Evolutionary conservation across 257 asterid genomes (phyloP).

Genomic region (Nicotiana undulata): DNA sequence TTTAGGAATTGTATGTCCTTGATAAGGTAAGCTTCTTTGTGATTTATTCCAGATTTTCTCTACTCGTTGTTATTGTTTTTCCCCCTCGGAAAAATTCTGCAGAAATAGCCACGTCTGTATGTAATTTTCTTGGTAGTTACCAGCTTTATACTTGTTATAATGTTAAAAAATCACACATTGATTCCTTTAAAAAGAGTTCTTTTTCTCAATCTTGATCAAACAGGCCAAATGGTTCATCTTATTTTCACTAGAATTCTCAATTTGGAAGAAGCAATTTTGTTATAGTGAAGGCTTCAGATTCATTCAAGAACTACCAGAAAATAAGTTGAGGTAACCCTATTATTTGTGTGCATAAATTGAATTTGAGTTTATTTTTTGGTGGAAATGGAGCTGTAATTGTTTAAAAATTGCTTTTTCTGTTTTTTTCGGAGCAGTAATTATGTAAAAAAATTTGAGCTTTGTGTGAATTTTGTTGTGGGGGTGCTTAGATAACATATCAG

Average conservation of each 20-base stretch:
- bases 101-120: constrained; percentile 40
- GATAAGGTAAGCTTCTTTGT: too few relatives aligned
- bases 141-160: constrained; percentile 30
- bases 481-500: too few relatives aligned
- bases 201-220: constrained; percentile 27
- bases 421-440: not conserved
- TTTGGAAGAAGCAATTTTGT: constrained; percentile 27
- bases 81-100: too few relatives aligned
- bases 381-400: too few relatives aligned
- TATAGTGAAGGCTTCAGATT: constrained; percentile 53
- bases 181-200: constrained; percentile 30
- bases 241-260: constrained; percentile 21
- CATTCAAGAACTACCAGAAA: constrained; percentile 41
- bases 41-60: too few relatives aligned
- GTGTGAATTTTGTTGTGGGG: not conserved
- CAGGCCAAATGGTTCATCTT: constrained; percentile 25
- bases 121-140: constrained; percentile 43
- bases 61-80: too few relatives aligned
- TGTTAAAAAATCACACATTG: constrained; percentile 35
- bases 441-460: not conserved
- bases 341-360: not conserved
- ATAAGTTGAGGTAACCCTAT: constrained; percentile 55
- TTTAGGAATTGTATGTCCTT: too few relatives aligned
- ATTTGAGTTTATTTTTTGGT: too few relatives aligned
- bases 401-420: too few relatives aligned